Base-by-base conservation (phyloP, 441 rosid genomes). In the Biscutella auriculata region DNA sequence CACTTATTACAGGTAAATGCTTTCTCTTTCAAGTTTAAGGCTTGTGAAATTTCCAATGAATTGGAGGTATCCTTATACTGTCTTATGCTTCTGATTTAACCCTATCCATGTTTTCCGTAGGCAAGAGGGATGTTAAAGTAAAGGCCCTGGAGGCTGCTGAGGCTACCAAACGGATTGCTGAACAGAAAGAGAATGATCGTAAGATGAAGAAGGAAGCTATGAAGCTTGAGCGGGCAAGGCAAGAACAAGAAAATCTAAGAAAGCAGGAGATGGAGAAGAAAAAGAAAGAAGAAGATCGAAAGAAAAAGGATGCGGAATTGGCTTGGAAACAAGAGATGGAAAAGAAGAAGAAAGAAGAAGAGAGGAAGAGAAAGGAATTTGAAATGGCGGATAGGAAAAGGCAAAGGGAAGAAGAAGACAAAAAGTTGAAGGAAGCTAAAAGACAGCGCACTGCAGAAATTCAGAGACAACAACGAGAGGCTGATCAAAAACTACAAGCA, bases 101-200 rank as follows among this genome's bases (percentile, higher is more conserved):
- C 36, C 36, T 47, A 17, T 50, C 21, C 43, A 9, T 43, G 54
- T 54, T 49, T 13, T 57, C 63, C 50, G 10, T 41, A 94, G 99
- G 97, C 48, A 94, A 87, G 75, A 87, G 91, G 67, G 89, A 87
- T 51, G 75, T 87, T 39, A 87, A 82, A 79, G 96, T 94, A 73
- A 89, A 82, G 73, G 83, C 99, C 55, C 74, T 94, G 58, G 96
- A 79, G 73, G 88, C 85, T 67, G 97, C 99, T 66, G 95, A 80
- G 72, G 91, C 84, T 58, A 82, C 92, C 37, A 87, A 75, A 68
- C 84, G 87, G 53, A 82, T 82, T 66, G 91, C 84, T 40, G 88
- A 83, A 76, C 81, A 83, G 75, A 87, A 79, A 73, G 97, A 93
- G 60, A 77, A 79, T 72, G 95, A 93, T 37, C 79, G 95, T 5